Evolutionary conservation across 83 land plant genomes (phyloP), one percentile per base, ranked within the genome.

Genomic region (Picea mariana): DNA sequence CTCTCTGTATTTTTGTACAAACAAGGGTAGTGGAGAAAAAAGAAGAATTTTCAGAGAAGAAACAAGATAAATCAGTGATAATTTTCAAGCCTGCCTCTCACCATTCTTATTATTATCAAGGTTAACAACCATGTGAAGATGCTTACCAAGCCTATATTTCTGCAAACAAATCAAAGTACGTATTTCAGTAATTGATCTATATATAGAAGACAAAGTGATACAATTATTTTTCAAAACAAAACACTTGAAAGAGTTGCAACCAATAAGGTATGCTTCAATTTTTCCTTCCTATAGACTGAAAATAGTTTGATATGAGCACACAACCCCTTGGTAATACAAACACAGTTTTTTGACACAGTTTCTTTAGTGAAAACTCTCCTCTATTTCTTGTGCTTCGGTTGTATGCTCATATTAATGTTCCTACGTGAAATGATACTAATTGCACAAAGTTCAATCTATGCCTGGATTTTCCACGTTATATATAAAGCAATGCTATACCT

Each of bases 71-170:
- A 52, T 11, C 31, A 64, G 8, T 79, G 26, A 6, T 21, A 18
- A 40, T 42, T 78, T 80, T 64, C 34, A 63, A 80, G 21, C 23
- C 13, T 63, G 81, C 71, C 40, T 81, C 24, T 60, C 64, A 75
- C 61, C 63, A 18, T 75, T 86, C 67, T 86, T 87, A 26, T 81
- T 72, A 40, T 42, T 62, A 6, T 81, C 76, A 75, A n/a, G 67
- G 58, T 15, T 71, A 67, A 77, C 59, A 47, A 80, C 82, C 27
- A 82, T 44, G 5, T 82, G 75, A 6, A 84, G 89, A 84, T 87
- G 83, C 85, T 83, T 93, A 55, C 92, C 90, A 31, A 93, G 89
- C 81, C 95, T 89, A 81, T 87, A 93, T 84, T 93, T 93, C 95
- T 93, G 91, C 85, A 87, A 71, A 9, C 77, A 83, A 68, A 68